A percentile compares a stretch with the other conserved stretches of the same genome.
These are phyloP conservation scores for Aspergillus fijiensis DNA, from an alignment of 2,329 filamentous ascomycete species.

Conservation along the genomic window DNA sequence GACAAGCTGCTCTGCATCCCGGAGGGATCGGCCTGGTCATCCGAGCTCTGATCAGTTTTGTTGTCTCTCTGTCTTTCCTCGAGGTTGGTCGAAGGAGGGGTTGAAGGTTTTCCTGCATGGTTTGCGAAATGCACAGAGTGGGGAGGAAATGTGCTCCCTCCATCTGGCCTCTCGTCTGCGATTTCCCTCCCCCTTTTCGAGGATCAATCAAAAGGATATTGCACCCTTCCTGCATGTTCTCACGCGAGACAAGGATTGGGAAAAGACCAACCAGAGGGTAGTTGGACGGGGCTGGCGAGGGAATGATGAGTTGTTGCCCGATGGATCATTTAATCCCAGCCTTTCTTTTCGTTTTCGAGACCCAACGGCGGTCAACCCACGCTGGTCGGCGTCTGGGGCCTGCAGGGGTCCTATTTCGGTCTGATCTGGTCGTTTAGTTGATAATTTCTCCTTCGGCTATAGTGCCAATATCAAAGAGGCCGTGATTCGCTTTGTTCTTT, in stretches of 20 bases:
- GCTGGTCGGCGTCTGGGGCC: not conserved
- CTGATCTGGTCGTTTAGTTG: not conserved
- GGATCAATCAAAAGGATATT: not conserved
- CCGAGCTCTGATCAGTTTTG: not conserved
- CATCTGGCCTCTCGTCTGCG: not conserved
- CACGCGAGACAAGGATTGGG: slow-evolving; percentile 1
- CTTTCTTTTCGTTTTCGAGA: slow-evolving; percentile 13
- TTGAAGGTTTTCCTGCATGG: not conserved
- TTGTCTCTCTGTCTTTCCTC: not conserved
- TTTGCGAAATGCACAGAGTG: not conserved
- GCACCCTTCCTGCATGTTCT: not conserved
- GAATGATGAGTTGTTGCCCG: slow-evolving; percentile 13
- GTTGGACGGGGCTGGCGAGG: slow-evolving; percentile 7
- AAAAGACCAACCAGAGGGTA: slow-evolving; percentile 5
- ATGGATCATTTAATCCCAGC: slow-evolving; percentile 25
- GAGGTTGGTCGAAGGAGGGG: not conserved
- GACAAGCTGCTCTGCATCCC: not conserved
- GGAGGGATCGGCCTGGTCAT: not conserved
- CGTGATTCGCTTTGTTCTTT: not conserved
- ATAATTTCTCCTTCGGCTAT: not conserved
- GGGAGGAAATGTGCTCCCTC: not conserved
- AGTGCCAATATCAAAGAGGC: not conserved
- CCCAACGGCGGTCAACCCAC: slow-evolving; percentile 23
- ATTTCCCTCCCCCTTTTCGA: not conserved
- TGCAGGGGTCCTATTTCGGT: not conserved